Percentiles rank a stretch among this genome's conserved stretches.
Conservation (phyloP, 2,329 filamentous ascomycete genomes). For the Arthrobotrys musiformis region DNA sequence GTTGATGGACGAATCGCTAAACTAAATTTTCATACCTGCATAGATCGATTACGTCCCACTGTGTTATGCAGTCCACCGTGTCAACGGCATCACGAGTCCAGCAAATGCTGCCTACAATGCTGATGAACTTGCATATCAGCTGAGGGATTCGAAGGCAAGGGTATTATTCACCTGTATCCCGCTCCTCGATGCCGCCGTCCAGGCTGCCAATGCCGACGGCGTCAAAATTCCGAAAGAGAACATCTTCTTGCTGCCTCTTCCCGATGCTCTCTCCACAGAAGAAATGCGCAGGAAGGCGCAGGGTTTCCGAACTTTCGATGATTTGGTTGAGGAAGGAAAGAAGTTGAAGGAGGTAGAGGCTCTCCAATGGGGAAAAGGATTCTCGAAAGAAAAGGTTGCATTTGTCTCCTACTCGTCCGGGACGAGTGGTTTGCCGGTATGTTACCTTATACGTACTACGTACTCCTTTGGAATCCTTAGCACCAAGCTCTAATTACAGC, state of each 20-base stretch:
- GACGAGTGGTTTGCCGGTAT: slow-evolving; percentile 79
- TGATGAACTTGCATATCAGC: slow-evolving; percentile 76
- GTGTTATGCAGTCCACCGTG: slow-evolving; percentile 72
- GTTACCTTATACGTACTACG: slow-evolving; percentile 57
- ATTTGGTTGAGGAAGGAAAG: slow-evolving; percentile 73
- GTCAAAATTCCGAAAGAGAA: slow-evolving; percentile 70
- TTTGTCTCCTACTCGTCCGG: slow-evolving; percentile 84
- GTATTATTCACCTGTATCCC: slow-evolving; percentile 78
- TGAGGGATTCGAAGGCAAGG: slow-evolving; percentile 75
- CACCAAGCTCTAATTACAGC: background rate
- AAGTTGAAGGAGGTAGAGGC: slow-evolving; percentile 67
- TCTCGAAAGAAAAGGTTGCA: slow-evolving; percentile 75
- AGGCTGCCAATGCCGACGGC: slow-evolving; percentile 72
- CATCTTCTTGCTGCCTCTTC: slow-evolving; percentile 76
- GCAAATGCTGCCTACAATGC: slow-evolving; percentile 80
- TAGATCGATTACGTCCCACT: slow-evolving; percentile 30
- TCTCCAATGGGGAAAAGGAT: slow-evolving; percentile 72
- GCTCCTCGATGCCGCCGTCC: slow-evolving; percentile 72
- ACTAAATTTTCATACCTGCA: background rate
- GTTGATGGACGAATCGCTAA: background rate
- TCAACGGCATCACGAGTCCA: slow-evolving; percentile 78
- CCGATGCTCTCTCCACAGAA: slow-evolving; percentile 65
- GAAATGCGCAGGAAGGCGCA: slow-evolving; percentile 57
- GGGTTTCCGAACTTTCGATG: slow-evolving; percentile 73
- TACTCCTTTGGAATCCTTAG: background rate